phyloP scores from a whole-genome alignment of 2,329 filamentous ascomycete species.

The Paecilomyces sp. region DNA sequence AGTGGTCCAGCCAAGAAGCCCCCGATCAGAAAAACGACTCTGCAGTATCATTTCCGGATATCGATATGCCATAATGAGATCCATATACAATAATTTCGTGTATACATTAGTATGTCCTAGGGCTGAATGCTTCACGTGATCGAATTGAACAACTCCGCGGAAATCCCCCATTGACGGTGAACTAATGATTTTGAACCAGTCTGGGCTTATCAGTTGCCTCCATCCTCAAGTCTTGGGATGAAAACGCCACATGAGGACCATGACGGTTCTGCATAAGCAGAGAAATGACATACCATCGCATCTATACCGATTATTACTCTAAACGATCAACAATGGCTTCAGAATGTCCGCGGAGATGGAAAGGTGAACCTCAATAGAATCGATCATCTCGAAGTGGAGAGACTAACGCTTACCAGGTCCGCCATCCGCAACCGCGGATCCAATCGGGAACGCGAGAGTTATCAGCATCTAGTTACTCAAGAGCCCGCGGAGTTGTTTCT shows the following conservation, averaged over 20 bases:
- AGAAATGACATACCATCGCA: background rate
- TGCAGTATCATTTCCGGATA: no score
- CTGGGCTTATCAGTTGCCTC: background rate
- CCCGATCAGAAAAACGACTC: no score
- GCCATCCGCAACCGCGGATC: background rate
- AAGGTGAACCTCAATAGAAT: background rate
- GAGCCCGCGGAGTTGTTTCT: background rate
- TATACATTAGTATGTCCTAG: background rate
- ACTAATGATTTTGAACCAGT: background rate
- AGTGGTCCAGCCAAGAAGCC: no score
- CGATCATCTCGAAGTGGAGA: background rate
- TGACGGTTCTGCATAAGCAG: background rate
- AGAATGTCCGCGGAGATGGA: background rate
- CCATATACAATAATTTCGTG: background rate
- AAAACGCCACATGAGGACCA: background rate
- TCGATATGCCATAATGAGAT: no score
- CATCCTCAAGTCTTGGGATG: background rate
- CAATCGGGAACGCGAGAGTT: background rate
- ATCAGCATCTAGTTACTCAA: background rate
- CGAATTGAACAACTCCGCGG: background rate
- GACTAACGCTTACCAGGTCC: background rate
- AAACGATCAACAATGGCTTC: background rate
- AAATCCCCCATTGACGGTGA: background rate
- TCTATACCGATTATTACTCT: background rate
- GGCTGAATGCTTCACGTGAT: background rate